phyloP scores from a whole-genome alignment of 306 rosid species.

The Carpinus viminea region DNA sequence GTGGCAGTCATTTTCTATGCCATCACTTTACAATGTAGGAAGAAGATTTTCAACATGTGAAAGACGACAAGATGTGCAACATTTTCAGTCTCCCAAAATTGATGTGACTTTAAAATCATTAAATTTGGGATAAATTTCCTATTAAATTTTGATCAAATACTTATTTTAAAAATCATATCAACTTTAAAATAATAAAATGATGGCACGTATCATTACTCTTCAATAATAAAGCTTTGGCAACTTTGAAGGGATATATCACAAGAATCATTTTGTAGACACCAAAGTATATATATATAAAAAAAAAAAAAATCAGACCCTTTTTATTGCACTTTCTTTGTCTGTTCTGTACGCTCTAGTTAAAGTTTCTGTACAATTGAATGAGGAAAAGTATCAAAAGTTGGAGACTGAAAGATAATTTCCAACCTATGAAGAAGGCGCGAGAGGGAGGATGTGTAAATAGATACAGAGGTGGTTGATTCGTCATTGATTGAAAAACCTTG shows the following conservation, averaged over 20 bases:
- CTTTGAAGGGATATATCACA: neutral
- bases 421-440: conserved; percentile 22
- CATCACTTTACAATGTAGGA: neutral
- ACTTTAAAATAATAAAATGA: no score
- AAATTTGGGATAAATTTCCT: no score
- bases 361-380: conserved; percentile 18
- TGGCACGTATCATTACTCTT: no score
- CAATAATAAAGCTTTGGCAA: neutral
- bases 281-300: neutral
- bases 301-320: neutral
- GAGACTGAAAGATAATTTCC: conserved; percentile 13
- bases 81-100: no score
- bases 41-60: neutral
- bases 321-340: conserved; percentile 3
- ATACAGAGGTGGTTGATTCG: conserved; percentile 6
- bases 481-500: neutral
- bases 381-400: neutral
- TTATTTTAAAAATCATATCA: no score
- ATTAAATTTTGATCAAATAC: no score
- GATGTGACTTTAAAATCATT: no score
- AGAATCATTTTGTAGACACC: neutral
- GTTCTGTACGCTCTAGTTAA: conserved; percentile 16
- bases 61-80: neutral
- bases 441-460: conserved; percentile 3
- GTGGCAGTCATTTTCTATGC: no score